Base-by-base conservation (phyloP, 805 yeast genomes). In the Candida tammaniensis region DNA sequence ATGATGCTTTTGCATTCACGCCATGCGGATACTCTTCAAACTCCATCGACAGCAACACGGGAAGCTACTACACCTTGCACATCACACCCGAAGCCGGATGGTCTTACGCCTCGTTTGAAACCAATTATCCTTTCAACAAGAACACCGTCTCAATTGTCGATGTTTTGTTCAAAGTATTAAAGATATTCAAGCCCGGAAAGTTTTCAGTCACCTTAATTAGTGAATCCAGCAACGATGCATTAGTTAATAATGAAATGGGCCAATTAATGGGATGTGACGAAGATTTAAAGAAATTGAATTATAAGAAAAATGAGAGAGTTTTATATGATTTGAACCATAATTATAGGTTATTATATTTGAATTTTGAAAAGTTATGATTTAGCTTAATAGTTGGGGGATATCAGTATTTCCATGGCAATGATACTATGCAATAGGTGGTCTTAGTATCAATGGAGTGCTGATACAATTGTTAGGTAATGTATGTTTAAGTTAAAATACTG, bases 1-100 rank as follows among this genome's bases (percentile, higher is more conserved):
- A 82, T 49, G 98, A 91, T 62, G 85, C 96, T 7, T 91, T 87
- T 61, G 81, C 93, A 18, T 91, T 91, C 57, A 68, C 84, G 4
- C 98, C 98, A 1, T 91, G 98, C 57, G 98, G 98, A 6, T 91
- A 79, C 53, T 86, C 96, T 2, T 86, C 96, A 28, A 91, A 91
- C 58, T 81, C 94, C 13, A 68, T 89, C 24, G 57, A 83, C 28
- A 74, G 70, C 26, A 39, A 44, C 14, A 42, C 44, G 14, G 67
- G 58, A 7, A 61, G 59, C 14, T 78, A 77, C 52, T 84, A 83
- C 54, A 91, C 97, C 7, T 68, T 89, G 39, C 98, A 93, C 55
- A 85, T 93, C 26, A 93, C 98, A 0, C 98, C 98, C 0, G 98
- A 93, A 55, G 56, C 69, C 15, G 95, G 91, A 23, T 91, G 94